Percentiles rank a stretch among this genome's conserved stretches.
These are phyloP conservation scores for Plasmodium reichenowi DNA, from an alignment of 169 alveolate genomes.

Conservation along the genomic window DNA sequence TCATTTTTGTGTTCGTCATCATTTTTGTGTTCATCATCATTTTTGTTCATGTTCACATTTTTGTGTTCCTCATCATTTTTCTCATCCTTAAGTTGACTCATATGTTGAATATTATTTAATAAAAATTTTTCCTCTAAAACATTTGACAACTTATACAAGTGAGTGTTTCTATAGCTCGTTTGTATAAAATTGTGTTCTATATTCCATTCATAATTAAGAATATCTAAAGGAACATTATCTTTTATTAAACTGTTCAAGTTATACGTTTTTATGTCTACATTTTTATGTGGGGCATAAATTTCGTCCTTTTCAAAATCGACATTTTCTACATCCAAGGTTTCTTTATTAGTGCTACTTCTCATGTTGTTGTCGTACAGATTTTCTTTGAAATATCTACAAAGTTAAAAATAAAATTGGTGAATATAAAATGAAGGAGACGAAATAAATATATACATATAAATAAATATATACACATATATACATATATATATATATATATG, in stretches of 20 bases:
- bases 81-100: background rate
- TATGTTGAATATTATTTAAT: slow-evolving; percentile 30
- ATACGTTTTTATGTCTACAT: slow-evolving; percentile 52
- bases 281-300: slow-evolving; percentile 35
- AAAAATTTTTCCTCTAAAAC: slow-evolving; percentile 49
- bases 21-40: background rate
- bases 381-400: slow-evolving; percentile 58
- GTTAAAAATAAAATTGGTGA: background rate
- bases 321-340: slow-evolving; percentile 67
- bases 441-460: background rate
- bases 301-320: slow-evolving; percentile 61
- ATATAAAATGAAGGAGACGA: background rate
- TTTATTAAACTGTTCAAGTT: slow-evolving; percentile 35
- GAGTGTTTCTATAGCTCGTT: background rate
- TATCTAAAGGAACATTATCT: slow-evolving; percentile 10
- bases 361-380: slow-evolving; percentile 31
- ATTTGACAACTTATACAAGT: slow-evolving; percentile 11
- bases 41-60: background rate
- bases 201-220: background rate
- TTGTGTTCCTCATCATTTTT: background rate
- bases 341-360: slow-evolving; percentile 34
- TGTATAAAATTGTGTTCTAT: background rate
- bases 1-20: background rate
- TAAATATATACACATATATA: background rate
- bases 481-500: background rate